Conservation (phyloP, 345 rosid genomes). For the Ceriops tagal region DNA sequence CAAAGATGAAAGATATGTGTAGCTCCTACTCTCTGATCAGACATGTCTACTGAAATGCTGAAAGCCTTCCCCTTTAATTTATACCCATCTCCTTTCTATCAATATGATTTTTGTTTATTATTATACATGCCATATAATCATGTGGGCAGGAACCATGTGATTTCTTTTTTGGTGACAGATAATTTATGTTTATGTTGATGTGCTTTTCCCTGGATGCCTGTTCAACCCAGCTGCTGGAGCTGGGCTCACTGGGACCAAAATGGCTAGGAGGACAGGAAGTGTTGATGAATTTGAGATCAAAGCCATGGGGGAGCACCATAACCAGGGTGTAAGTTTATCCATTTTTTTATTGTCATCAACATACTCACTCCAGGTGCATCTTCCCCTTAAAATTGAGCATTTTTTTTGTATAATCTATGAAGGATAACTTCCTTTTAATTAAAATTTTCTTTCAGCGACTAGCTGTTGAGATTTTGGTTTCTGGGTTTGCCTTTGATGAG, state of each 20-base stretch:
- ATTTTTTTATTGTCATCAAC: background rate
- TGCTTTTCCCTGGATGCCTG: constrained; percentile 8
- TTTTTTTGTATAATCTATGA: constrained; percentile 14
- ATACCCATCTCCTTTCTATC: too few species aligned
- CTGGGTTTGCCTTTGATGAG: constrained; percentile 70
- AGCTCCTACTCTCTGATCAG: background rate
- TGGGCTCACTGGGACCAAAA: constrained; percentile 89
- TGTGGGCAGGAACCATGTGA: too few species aligned
- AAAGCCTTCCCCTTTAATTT: too few species aligned
- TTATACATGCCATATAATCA: too few species aligned
- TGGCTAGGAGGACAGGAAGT: constrained; percentile 82
- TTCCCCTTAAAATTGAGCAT: constrained; percentile 1
- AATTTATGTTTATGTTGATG: background rate
- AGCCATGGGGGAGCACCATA: constrained; percentile 75
- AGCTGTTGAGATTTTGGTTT: constrained; percentile 79
- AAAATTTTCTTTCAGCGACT: constrained; percentile 54
- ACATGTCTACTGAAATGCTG: background rate
- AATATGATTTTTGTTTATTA: too few species aligned
- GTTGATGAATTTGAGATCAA: constrained; percentile 91
- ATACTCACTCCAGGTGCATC: too few species aligned
- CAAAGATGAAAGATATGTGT: background rate
- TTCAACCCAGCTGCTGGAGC: constrained; percentile 87
- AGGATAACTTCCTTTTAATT: constrained; percentile 24
- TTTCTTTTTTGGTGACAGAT: background rate
- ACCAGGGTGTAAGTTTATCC: constrained; percentile 61